Percentiles rank a stretch among this genome's conserved stretches.
These are phyloP conservation scores for Tripterygium wilfordii DNA, from an alignment of 177 flowering plant genomes.

Conservation along the genomic window DNA sequence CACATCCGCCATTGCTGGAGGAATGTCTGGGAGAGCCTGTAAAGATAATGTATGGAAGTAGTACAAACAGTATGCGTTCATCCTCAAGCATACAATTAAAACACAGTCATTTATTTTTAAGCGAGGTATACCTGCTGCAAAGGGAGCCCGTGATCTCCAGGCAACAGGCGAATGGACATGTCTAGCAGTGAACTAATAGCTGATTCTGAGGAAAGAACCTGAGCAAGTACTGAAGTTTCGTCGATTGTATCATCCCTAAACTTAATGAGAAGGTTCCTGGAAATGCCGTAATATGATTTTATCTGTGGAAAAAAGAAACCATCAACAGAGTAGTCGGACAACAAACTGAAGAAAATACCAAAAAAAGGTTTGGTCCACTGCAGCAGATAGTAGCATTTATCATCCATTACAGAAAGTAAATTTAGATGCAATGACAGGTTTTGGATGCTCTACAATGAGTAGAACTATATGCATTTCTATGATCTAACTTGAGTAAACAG, in stretches of 20 bases:
- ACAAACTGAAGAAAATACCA: no score
- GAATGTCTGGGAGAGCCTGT: constrained; percentile 85
- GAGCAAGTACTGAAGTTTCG: constrained; percentile 79
- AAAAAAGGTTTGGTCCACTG: no score
- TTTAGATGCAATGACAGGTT: no score
- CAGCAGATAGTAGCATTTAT: no score
- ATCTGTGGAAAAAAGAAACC: constrained; percentile 35
- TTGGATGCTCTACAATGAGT: no score
- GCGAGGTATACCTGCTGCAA: constrained; percentile 73
- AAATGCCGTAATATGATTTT: constrained; percentile 81
- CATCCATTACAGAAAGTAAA: no score
- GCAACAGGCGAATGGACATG: constrained; percentile 80
- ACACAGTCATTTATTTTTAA: no score
- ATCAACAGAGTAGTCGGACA: not conserved
- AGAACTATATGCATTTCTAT: no score
- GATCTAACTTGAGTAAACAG: no score
- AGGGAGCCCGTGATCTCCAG: constrained; percentile 92
- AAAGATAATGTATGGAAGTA: constrained; percentile 3
- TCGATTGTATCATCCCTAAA: constrained; percentile 89
- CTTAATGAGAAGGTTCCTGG: constrained; percentile 80
- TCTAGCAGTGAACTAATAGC: constrained; percentile 81
- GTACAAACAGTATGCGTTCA: no score
- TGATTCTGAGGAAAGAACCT: constrained; percentile 69
- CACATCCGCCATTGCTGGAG: constrained; percentile 89
- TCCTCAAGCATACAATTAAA: no score